A percentile compares a stretch with the other conserved stretches of the same genome.
These are phyloP conservation scores for Dillenia turbinata DNA, from an alignment of 164 flowering plant species.

Conservation along the genomic window DNA sequence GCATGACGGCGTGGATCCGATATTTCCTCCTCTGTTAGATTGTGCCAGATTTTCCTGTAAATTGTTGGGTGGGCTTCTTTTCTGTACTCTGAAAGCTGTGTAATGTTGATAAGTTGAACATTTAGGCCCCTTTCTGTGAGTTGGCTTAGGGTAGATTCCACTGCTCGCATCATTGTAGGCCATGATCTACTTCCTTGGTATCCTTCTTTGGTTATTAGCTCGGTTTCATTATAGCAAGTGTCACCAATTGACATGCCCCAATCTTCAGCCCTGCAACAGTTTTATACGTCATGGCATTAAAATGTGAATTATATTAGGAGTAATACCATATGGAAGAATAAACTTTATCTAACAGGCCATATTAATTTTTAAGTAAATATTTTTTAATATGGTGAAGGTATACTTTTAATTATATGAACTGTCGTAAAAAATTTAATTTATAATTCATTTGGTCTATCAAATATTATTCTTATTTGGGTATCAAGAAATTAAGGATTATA, in stretches of 20 bases:
- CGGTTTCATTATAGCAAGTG: constrained; percentile 57
- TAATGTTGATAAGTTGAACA: constrained; percentile 58
- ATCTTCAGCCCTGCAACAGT: constrained; percentile 42
- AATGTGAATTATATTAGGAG: background rate
- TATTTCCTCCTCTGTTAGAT: constrained; percentile 39
- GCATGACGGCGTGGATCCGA: constrained; percentile 47
- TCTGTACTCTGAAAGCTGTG: constrained; percentile 69
- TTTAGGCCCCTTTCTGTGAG: constrained; percentile 42
- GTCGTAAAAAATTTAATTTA: too few species aligned
- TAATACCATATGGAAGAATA: background rate
- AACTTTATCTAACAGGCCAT: too few species aligned
- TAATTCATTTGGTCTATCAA: too few species aligned
- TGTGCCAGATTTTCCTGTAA: constrained; percentile 54
- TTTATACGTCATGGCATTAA: too few species aligned
- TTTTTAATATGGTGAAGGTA: too few species aligned
- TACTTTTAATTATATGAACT: too few species aligned
- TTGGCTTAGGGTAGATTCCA: constrained; percentile 23
- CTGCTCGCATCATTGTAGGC: constrained; percentile 39
- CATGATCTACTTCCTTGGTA: constrained; percentile 43
- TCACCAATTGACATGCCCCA: constrained; percentile 40
- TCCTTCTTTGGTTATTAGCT: constrained; percentile 33
- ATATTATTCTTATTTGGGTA: too few species aligned
- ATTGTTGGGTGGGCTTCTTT: constrained; percentile 80
- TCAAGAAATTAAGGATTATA: too few species aligned
- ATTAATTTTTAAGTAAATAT: background rate